phyloP scores from a whole-genome alignment of 257 asterid genomes.

The Solanum medicagineum region DNA sequence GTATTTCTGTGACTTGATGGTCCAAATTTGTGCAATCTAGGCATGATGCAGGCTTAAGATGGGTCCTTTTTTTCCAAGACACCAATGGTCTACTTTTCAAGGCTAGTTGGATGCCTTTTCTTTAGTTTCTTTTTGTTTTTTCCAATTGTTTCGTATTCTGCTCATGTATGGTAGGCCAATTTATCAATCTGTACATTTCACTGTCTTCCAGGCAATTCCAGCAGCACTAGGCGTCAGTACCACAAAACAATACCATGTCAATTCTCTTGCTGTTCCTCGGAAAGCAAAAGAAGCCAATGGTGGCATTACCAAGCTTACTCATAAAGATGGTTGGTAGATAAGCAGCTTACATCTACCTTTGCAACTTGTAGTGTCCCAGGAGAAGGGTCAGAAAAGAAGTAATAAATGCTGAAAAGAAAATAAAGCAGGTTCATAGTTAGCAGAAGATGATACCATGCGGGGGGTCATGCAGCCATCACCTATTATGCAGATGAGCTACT shows the following conservation, averaged over 20 bases:
- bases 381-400: background rate
- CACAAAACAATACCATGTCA: conserved; percentile 75
- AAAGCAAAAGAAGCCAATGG: conserved; percentile 99
- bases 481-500: background rate
- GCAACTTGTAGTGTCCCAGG: background rate
- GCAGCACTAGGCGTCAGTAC: conserved; percentile 90
- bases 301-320: conserved; percentile 88
- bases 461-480: no score
- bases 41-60: conserved; percentile 73
- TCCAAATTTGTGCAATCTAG: conserved; percentile 20
- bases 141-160: background rate
- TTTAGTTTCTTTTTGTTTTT: background rate
- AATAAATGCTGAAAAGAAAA: background rate
- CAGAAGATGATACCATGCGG: no score
- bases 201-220: conserved; percentile 67
- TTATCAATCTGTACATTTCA: background rate
- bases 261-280: conserved; percentile 97
- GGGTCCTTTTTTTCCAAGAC: conserved; percentile 97
- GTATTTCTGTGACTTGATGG: background rate
- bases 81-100: conserved; percentile 97
- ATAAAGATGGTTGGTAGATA: conserved; percentile 57
- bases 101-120: conserved; percentile 24
- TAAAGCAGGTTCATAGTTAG: background rate
- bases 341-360: background rate
- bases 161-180: background rate